phyloP scores from a whole-genome alignment of 2,329 filamentous ascomycete genomes.

The Scedosporium minutisporum region DNA sequence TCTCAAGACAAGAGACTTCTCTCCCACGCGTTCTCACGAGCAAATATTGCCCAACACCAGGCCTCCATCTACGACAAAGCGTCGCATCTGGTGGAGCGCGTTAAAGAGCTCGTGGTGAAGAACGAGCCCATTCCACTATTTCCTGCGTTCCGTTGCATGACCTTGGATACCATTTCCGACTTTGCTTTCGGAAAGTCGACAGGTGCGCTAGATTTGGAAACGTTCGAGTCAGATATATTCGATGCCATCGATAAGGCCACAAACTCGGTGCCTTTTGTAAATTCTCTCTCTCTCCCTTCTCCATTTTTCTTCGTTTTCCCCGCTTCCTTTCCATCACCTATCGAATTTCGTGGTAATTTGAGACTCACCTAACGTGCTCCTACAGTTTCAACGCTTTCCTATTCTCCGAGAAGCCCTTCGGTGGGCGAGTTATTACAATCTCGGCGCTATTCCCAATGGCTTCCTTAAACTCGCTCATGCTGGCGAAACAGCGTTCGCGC shows the following conservation, averaged over 20 bases:
- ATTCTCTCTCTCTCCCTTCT: background rate
- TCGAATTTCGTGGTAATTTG: too few species aligned
- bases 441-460: background rate
- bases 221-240: background rate
- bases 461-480: background rate
- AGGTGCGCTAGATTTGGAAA: background rate
- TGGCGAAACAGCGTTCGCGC: background rate
- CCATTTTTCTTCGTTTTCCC: too few species aligned
- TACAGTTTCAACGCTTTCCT: background rate
- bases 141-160: background rate
- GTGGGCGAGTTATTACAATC: background rate
- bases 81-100: background rate
- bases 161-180: constrained; percentile 1
- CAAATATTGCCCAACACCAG: background rate
- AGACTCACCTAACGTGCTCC: too few species aligned
- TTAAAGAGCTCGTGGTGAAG: background rate
- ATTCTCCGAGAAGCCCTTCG: background rate
- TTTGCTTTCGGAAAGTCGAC: background rate
- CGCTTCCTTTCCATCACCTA: too few species aligned
- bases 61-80: background rate
- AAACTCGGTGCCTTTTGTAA: background rate
- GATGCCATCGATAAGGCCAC: background rate
- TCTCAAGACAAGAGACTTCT: constrained; percentile 2
- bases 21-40: constrained; percentile 3
- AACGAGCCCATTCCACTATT: background rate